Base-by-base conservation (phyloP, 345 rosid genomes). In the Murraya paniculata region DNA sequence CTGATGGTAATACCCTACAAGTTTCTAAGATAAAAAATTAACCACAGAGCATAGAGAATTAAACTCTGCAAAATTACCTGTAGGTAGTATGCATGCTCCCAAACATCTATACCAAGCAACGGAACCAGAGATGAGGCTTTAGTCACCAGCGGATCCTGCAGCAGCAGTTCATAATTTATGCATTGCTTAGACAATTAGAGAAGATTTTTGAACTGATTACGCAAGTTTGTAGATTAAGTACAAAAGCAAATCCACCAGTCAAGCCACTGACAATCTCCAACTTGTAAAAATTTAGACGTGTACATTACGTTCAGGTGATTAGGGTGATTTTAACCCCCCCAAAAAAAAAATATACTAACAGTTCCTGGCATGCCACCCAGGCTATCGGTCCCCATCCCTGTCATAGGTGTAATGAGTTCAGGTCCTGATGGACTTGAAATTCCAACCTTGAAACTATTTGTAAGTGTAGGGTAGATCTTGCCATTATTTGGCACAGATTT, bases 1-100 rank as follows among this genome's bases (percentile, higher is more conserved):
- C 25, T 3, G 61, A 41, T 60, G 22, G 14, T 59, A 30, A 57
- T 77, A 60, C 21, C 57, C 57, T 4, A 16, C 21, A 53, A 5
- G 57, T 72, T 72, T 55, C 19, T 19, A 55, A 33, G 45, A 56
- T 22, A 11, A 22, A 25, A 36, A 33, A 6, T 10, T 14, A 68
- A 24, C 13, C 31, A 53, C 48, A 19, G 59, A 28, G 13, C 35
- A 27, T 41, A 21, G n/a, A 6, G 4, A 74, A 33, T 60, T 53
- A 18, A 61, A 16, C 11, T 30, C 59, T 21, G 6, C 3, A 68
- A 72, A 36, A 64, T 82, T 82, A 96, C 99, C 97, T 96, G 99
- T 48, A 96, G 84, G 81, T 96, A 96, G 87, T 96, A 96, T 41
- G 98, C 99, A 83, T 96, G 99, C 89, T 96, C 99, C 99, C 98